phyloP scores from a whole-genome alignment of 257 asterid species.

The Fraxinus cuspidata region DNA sequence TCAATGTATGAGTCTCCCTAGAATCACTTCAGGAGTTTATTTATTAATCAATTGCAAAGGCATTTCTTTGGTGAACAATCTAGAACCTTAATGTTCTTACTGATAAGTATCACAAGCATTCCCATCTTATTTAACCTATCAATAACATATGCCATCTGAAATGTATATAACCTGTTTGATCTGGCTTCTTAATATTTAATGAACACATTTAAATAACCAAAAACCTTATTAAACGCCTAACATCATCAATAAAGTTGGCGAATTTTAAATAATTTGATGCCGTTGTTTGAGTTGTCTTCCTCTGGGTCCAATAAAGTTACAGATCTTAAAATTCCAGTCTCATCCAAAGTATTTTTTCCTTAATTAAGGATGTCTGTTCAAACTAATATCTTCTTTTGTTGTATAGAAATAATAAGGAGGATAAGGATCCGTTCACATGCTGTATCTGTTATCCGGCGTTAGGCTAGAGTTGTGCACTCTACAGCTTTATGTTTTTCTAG shows the following conservation, averaged over 20 bases:
- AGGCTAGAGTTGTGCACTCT: conserved; percentile 16
- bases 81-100: background rate
- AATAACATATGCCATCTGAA: background rate
- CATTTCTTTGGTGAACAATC: conserved; percentile 1
- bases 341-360: background rate
- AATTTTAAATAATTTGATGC: background rate
- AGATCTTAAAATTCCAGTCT: background rate
- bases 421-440: background rate
- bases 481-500: background rate
- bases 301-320: background rate
- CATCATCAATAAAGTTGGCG: background rate
- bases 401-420: background rate
- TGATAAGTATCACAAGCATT: background rate
- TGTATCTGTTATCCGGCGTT: background rate
- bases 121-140: conserved; percentile 7
- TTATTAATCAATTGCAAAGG: background rate
- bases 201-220: background rate
- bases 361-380: background rate
- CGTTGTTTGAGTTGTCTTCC: background rate
- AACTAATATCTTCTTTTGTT: background rate
- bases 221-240: background rate
- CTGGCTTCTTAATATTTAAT: background rate
- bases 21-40: conserved; percentile 15
- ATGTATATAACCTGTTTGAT: background rate
- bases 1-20: background rate